A percentile compares a stretch with the other conserved stretches of the same genome.
Evolutionary conservation across 805 yeast species (phyloP).

Genomic region (Metschnikowia baotianmanensis): DNA sequence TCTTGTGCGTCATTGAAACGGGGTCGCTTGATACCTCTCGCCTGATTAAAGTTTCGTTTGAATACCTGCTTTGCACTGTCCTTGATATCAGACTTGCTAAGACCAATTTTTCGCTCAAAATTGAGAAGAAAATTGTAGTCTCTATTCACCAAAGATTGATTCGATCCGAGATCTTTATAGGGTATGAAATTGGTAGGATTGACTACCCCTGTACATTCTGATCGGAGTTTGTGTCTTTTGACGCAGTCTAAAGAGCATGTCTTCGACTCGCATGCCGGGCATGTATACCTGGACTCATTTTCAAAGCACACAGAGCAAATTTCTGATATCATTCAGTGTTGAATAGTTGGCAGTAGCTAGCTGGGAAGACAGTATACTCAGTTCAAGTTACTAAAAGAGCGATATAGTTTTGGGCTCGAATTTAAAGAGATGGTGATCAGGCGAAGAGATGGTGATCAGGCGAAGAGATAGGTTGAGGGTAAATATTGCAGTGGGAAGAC

Average conservation of each 20-base stretch:
- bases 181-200: slow-evolving; percentile 60
- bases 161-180: slow-evolving; percentile 40
- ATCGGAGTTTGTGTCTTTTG: slow-evolving; percentile 59
- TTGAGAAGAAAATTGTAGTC: slow-evolving; percentile 75
- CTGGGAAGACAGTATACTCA: no score
- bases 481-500: no score
- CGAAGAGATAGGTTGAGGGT: no score
- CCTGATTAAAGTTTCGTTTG: slow-evolving; percentile 23
- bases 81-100: slow-evolving; percentile 54
- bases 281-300: slow-evolving; percentile 58
- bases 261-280: slow-evolving; percentile 70
- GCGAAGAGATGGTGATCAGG: no score
- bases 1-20: slow-evolving; percentile 7
- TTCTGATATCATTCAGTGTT: slow-evolving; percentile 15
- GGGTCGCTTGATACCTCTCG: slow-evolving; percentile 13
- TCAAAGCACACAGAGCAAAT: slow-evolving; percentile 36
- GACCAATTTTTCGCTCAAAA: slow-evolving; percentile 57
- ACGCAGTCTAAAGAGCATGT: slow-evolving; percentile 77
- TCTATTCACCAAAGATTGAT: slow-evolving; percentile 58
- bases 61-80: slow-evolving; percentile 42
- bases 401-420: no score
- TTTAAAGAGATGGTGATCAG: no score
- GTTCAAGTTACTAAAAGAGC: no score
- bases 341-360: no score
- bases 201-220: slow-evolving; percentile 63